Percentiles rank a stretch among this genome's conserved stretches.
phyloP scores from a whole-genome alignment of 305 asterid species.

The Fraxinus paxiana region DNA sequence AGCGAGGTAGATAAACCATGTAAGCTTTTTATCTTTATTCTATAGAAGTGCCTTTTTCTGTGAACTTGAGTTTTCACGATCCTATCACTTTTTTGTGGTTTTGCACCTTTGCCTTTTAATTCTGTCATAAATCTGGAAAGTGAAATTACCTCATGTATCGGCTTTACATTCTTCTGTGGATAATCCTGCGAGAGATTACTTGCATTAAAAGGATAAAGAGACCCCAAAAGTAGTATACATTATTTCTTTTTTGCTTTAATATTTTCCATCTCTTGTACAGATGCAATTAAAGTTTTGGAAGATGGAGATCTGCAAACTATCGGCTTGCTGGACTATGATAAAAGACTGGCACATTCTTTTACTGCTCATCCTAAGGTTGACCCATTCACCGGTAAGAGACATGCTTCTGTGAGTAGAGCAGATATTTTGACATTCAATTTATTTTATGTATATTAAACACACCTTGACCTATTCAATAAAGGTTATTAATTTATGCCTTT shows the following conservation, averaged over 20 bases:
- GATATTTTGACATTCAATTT: background rate
- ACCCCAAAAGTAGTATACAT: background rate
- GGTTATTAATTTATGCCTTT: background rate
- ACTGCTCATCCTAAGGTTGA: constrained; percentile 99
- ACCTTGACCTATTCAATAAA: background rate
- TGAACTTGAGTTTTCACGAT: constrained; percentile 1
- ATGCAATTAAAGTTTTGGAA: constrained; percentile 80
- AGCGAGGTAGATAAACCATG: constrained; percentile 93
- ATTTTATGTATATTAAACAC: background rate
- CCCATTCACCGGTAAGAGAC: constrained; percentile 73
- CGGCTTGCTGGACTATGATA: constrained; percentile 91
- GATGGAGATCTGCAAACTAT: constrained; percentile 98
- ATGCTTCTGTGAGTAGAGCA: background rate
- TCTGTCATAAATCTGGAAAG: background rate
- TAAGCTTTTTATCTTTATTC: constrained; percentile 34
- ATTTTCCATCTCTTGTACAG: constrained; percentile 34
- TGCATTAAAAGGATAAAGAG: background rate
- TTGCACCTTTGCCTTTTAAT: constrained; percentile 4
- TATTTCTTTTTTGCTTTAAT: constrained; percentile 12
- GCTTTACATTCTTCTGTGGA: background rate
- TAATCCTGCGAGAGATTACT: background rate
- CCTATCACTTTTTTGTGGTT: background rate
- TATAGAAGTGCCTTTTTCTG: constrained; percentile 3
- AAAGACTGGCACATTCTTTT: constrained; percentile 71
- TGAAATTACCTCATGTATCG: background rate